Evolutionary conservation across 805 yeast genomes (phyloP), one percentile per base, ranked within the genome.

Genomic region (Candida ovalis): DNA sequence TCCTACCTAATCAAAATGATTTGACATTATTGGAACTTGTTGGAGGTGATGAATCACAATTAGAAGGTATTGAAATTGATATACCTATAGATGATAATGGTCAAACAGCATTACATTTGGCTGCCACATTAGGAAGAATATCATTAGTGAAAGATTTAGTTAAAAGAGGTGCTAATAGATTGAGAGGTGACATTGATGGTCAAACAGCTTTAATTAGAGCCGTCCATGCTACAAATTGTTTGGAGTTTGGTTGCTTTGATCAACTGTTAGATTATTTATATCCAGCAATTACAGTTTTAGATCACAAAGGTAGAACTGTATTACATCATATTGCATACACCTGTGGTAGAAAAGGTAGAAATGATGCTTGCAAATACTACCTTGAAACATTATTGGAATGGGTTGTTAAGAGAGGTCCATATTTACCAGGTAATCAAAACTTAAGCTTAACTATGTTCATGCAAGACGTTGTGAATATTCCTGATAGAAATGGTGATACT

Each of bases 81-180:
- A 88, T 89, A 30, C 84, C 97, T 1, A 87, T 95, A 40, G 99
- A 95, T 67, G 95, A 88, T 57, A 81, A 85, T 49, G 97, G 98
- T 0, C 94, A 94, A 62, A 86, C 96, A 0, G 89, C 96, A 0
- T 74, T 94, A 48, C 99, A 94, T 67, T 88, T 98, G 95, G 95
- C 97, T 3, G 83, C 97, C 15, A 88, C 97, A 0, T 75, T 94
- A 64, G 98, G 96, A 0, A 81, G 88, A 49, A 68, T 84, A 1
- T 71, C 81, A 2, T 73, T 91, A 44, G 92, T 89, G 3, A 79
- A 72, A 40, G 82, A 82, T 36, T 73, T 88, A 15, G 84, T 94
- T 27, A 70, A 77, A 36, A 73, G 76, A 40, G 87, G 88, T 13
- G 83, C 95, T 1, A 77, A 79, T 51, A 75, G 92, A 36, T 75